Conservation (phyloP, 2,329 filamentous ascomycete genomes). For the Daldinia sp. region DNA sequence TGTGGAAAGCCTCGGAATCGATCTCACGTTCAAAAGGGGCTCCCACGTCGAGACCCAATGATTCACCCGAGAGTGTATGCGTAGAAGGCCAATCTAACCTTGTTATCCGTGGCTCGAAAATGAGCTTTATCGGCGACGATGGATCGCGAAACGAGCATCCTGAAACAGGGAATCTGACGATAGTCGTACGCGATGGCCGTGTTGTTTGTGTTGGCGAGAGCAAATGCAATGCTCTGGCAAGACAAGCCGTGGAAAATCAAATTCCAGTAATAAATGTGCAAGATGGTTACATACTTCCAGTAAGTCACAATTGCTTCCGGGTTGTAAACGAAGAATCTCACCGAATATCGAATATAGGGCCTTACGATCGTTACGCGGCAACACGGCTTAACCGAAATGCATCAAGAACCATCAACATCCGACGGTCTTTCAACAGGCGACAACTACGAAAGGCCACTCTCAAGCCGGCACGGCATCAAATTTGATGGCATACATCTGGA, state of each 20-base stretch:
- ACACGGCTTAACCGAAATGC: conserved; percentile 33
- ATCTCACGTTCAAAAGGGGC: conserved; percentile 3
- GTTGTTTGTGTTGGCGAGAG: conserved; percentile 27
- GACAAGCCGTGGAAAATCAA: conserved; percentile 11
- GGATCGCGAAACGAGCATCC: conserved; percentile 20
- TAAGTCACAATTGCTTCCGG: background rate
- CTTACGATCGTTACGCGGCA: conserved; percentile 26
- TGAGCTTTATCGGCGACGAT: conserved; percentile 24
- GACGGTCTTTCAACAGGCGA: conserved; percentile 29
- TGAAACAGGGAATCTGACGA: conserved; percentile 25
- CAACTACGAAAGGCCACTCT: conserved; percentile 21
- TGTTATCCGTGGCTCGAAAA: conserved; percentile 21
- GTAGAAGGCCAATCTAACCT: conserved; percentile 24
- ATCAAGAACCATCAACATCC: conserved; percentile 33
- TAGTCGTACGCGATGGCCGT: conserved; percentile 25
- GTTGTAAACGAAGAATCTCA: background rate
- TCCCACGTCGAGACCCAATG: conserved; percentile 14
- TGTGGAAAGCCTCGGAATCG: conserved; percentile 25
- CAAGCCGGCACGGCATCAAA: conserved; percentile 31
- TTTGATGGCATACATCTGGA: conserved; percentile 33
- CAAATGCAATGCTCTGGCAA: conserved; percentile 18
- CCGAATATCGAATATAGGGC: conserved; percentile 11
- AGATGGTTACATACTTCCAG: conserved; percentile 28
- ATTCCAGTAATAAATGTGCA: conserved; percentile 12
- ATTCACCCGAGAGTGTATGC: conserved; percentile 11